A percentile compares a stretch with the other conserved stretches of the same genome.
phyloP scores from a whole-genome alignment of 345 rosid species.

The Populus pruinosa region DNA sequence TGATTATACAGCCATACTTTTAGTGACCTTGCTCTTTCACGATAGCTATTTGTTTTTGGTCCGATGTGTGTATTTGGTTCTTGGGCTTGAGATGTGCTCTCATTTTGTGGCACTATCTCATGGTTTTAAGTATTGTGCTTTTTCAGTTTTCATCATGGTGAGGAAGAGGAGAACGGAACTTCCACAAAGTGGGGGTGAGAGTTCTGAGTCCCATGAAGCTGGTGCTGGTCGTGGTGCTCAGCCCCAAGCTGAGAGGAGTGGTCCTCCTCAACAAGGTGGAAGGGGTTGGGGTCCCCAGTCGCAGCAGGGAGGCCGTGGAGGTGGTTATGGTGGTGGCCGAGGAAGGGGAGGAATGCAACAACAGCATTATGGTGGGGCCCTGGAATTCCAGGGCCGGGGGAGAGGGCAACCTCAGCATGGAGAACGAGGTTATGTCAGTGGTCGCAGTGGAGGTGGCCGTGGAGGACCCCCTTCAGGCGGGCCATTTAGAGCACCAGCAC shows the following conservation, averaged over 20 bases:
- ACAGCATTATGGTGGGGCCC: slow-evolving; percentile 56
- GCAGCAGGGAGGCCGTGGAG: slow-evolving; percentile 59
- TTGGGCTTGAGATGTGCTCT: background rate
- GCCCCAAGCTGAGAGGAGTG: slow-evolving; percentile 39
- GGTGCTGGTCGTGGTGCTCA: slow-evolving; percentile 51
- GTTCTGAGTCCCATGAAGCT: slow-evolving; percentile 47
- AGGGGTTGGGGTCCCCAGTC: slow-evolving; percentile 52
- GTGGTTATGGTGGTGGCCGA: slow-evolving; percentile 47
- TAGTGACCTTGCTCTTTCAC: background rate
- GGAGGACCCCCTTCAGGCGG: slow-evolving; percentile 61
- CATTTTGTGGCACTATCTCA: background rate
- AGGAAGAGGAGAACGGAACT: slow-evolving; percentile 69
- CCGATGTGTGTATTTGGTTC: background rate
- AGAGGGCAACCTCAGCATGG: slow-evolving; percentile 66
- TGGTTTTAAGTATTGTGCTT: background rate
- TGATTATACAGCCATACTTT: background rate
- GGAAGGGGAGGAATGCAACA: slow-evolving; percentile 46
- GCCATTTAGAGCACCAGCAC: slow-evolving; percentile 55
- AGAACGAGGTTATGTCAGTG: slow-evolving; percentile 48
- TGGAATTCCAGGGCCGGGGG: slow-evolving; percentile 73
- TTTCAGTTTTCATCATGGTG: slow-evolving; percentile 51
- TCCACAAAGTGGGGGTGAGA: slow-evolving; percentile 59
- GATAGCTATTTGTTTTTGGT: background rate
- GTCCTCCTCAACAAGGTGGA: slow-evolving; percentile 52
- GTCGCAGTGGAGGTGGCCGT: slow-evolving; percentile 34